Conservation (phyloP, 1,284 basidiomycete genomes). For the Austroboletus novae-zelandiae region DNA sequence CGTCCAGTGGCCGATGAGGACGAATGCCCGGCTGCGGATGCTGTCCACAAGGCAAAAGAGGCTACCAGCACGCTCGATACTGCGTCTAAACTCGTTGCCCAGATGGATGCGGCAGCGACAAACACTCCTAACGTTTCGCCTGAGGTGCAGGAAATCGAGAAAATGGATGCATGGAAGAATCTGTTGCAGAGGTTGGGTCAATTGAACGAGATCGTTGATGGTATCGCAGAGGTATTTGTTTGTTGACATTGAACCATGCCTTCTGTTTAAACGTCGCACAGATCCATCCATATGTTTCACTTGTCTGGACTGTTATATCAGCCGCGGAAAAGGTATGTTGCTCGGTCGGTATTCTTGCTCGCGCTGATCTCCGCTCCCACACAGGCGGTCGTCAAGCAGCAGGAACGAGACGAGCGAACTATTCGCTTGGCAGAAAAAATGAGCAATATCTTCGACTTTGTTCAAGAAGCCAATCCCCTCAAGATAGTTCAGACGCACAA, state of each 20-base stretch:
- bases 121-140: neutral
- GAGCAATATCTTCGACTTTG: too few relatives aligned
- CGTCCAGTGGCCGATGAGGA: neutral
- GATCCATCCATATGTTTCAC: neutral
- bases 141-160: neutral
- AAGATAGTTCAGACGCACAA: too few relatives aligned
- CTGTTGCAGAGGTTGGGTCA: neutral
- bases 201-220: constrained; percentile 1
- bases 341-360: neutral
- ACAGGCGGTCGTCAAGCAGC: neutral
- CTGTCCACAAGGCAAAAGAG: neutral
- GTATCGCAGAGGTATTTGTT: neutral
- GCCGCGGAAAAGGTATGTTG: neutral
- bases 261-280: neutral
- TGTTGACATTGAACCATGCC: neutral
- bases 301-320: neutral
- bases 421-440: neutral
- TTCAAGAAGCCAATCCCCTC: too few relatives aligned
- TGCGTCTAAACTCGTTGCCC: neutral
- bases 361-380: neutral
- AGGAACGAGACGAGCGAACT: neutral
- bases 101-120: neutral
- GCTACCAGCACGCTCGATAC: neutral
- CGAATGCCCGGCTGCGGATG: neutral
- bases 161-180: neutral